phyloP scores from a whole-genome alignment of 2,329 filamentous ascomycete genomes.

The Scorias spongiosa region DNA sequence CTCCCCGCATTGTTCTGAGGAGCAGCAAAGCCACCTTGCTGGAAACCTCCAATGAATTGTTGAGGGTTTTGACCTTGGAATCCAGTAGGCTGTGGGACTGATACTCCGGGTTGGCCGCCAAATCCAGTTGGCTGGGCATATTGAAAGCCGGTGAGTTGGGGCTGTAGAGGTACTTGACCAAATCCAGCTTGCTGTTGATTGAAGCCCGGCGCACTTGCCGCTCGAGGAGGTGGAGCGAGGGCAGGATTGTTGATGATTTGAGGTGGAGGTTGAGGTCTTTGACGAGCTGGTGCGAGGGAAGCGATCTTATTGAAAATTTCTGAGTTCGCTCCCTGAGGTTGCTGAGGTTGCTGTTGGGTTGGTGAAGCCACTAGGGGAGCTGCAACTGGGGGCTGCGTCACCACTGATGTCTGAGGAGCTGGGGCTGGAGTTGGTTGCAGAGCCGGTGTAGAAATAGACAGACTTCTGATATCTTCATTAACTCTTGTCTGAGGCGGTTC shows the following conservation, averaged over 20 bases:
- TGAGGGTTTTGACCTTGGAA: not conserved
- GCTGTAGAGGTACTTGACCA: slow-evolving; percentile 49
- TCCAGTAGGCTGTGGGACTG: slow-evolving; percentile 20
- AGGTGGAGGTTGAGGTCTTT: slow-evolving; percentile 53
- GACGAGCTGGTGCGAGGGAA: slow-evolving; percentile 31
- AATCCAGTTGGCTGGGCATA: slow-evolving; percentile 23
- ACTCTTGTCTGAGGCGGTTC: slow-evolving; percentile 35
- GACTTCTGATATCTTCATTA: slow-evolving; percentile 54
- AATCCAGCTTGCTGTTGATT: slow-evolving; percentile 47
- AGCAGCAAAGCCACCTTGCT: not conserved
- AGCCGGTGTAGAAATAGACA: slow-evolving; percentile 48
- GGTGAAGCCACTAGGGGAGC: slow-evolving; percentile 28
- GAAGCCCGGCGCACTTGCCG: slow-evolving; percentile 72
- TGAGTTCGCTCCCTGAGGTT: slow-evolving; percentile 24
- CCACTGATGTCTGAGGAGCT: slow-evolving; percentile 9
- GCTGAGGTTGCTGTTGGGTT: slow-evolving; percentile 24
- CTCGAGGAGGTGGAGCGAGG: slow-evolving; percentile 62
- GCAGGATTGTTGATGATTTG: slow-evolving; percentile 50
- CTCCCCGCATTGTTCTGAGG: not conserved
- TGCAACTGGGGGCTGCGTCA: slow-evolving; percentile 11
- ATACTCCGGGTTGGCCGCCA: slow-evolving; percentile 16
- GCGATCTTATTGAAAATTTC: slow-evolving; percentile 36
- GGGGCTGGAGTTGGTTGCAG: slow-evolving; percentile 37
- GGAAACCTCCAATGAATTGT: not conserved
- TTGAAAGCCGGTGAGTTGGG: slow-evolving; percentile 64